These are phyloP conservation scores for Aspergillus saccharolyticus DNA, from an alignment of 495 filamentous ascomycete species.

Conservation along the genomic window DNA sequence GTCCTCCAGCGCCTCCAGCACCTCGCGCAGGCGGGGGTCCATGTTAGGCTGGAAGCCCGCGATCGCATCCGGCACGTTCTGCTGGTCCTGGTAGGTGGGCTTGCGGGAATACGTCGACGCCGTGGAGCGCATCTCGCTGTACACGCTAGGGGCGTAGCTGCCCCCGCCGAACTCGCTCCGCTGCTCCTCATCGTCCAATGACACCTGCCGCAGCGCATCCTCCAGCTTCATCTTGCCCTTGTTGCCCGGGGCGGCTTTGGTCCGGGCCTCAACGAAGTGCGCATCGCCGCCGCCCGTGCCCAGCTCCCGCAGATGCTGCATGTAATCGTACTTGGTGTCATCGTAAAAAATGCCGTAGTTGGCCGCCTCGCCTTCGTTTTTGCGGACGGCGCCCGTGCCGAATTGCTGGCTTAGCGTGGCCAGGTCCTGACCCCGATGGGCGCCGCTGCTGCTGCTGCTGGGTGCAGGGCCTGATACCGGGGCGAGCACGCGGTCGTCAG, in stretches of 20 bases:
- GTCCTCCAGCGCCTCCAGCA: slow-evolving; percentile 90
- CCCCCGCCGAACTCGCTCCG: slow-evolving; percentile 42
- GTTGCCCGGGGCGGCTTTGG: slow-evolving; percentile 2
- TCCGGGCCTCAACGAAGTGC: slow-evolving; percentile 72
- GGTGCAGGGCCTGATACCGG: slow-evolving; percentile 35
- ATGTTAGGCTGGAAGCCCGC: slow-evolving; percentile 96
- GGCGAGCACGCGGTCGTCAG: slow-evolving; percentile 76
- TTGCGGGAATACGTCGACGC: slow-evolving; percentile 64
- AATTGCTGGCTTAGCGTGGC: slow-evolving; percentile 76
- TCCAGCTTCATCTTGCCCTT: slow-evolving; percentile 71
- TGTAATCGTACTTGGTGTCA: slow-evolving; percentile 95
- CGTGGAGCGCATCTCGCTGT: slow-evolving; percentile 37
- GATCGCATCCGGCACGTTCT: slow-evolving; percentile 85
- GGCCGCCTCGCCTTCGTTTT: slow-evolving; percentile 94
- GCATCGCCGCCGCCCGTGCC: slow-evolving; percentile 56
- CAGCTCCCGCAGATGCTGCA: slow-evolving; percentile 96
- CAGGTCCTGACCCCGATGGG: slow-evolving; percentile 52
- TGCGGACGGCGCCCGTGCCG: slow-evolving; percentile 58
- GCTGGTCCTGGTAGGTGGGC: slow-evolving; percentile 85
- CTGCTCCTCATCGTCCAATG: slow-evolving; percentile 46
- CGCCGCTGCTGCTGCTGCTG: slow-evolving; percentile 20
- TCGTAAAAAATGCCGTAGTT: slow-evolving; percentile 85
- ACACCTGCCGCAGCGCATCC: slow-evolving; percentile 68
- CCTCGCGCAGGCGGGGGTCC: slow-evolving; percentile 91
- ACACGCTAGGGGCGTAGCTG: slow-evolving; percentile 30